Conservation (phyloP, 75 land plant genomes). For the Isoetes taiwanensis region DNA sequence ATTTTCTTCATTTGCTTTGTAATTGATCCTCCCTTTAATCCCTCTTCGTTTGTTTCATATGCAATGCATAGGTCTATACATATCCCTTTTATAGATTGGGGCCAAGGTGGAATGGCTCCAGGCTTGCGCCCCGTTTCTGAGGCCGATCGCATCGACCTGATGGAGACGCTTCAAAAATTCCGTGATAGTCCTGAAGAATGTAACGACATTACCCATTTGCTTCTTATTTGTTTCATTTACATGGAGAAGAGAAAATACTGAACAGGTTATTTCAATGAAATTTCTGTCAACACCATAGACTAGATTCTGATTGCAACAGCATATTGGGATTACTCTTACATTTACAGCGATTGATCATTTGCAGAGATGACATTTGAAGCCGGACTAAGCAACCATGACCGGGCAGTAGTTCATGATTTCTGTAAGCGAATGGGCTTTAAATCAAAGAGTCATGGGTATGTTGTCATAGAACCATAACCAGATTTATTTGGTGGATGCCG, state of each 20-base stretch:
- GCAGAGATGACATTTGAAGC: slow-evolving; percentile 1
- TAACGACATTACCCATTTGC: neutral
- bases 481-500: too few relatives aligned
- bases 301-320: neutral
- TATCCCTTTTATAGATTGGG: too few relatives aligned
- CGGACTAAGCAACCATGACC: neutral
- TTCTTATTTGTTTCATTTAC: too few relatives aligned
- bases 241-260: too few relatives aligned
- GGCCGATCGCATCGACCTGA: neutral
- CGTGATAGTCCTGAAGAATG: neutral
- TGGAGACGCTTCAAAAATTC: neutral
- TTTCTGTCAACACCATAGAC: neutral
- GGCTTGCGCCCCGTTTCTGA: neutral
- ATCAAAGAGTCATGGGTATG: slow-evolving; percentile 8
- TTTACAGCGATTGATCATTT: neutral
- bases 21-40: too few relatives aligned
- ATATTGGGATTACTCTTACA: neutral
- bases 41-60: too few relatives aligned
- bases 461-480: too few relatives aligned
- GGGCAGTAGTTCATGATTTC: slow-evolving; percentile 2
- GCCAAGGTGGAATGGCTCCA: too few relatives aligned
- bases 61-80: too few relatives aligned
- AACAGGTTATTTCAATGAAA: too few relatives aligned
- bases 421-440: neutral
- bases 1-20: too few relatives aligned